These are phyloP conservation scores for Phanerochaete sordida DNA, from an alignment of 768 basidiomycete genomes.

Conservation along the genomic window DNA sequence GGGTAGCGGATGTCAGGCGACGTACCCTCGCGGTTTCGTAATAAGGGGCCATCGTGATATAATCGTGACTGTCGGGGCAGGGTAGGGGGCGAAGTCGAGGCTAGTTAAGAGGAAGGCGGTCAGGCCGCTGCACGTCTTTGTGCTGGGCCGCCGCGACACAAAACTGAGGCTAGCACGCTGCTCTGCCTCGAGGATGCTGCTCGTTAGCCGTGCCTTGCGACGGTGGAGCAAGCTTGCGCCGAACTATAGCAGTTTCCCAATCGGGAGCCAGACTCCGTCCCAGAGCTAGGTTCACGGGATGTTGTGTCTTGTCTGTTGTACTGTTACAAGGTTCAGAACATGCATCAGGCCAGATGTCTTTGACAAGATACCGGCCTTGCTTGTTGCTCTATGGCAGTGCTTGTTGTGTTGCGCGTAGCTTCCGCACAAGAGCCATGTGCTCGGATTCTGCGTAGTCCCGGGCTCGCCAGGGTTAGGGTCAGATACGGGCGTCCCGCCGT, in stretches of 20 bases:
- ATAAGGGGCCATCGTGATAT: conserved; percentile 45
- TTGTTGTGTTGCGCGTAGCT: not conserved
- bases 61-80: not conserved
- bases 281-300: not conserved
- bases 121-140: not conserved
- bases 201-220: not conserved
- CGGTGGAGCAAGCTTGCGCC: not conserved
- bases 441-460: not conserved
- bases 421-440: not conserved
- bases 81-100: not conserved
- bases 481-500: not conserved
- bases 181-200: not conserved
- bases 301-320: not conserved
- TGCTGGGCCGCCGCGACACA: not conserved
- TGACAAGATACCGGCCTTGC: not conserved
- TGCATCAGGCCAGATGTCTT: not conserved
- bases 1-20: conserved; percentile 4
- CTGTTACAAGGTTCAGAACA: not conserved
- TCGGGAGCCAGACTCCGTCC: not conserved
- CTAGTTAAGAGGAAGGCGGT: not conserved
- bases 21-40: conserved; percentile 67
- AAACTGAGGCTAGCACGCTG: not conserved
- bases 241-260: conserved; percentile 3
- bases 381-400: not conserved
- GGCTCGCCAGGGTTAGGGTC: not conserved